Conservation (phyloP, 768 basidiomycete genomes). For the Boletus coccyginus region DNA sequence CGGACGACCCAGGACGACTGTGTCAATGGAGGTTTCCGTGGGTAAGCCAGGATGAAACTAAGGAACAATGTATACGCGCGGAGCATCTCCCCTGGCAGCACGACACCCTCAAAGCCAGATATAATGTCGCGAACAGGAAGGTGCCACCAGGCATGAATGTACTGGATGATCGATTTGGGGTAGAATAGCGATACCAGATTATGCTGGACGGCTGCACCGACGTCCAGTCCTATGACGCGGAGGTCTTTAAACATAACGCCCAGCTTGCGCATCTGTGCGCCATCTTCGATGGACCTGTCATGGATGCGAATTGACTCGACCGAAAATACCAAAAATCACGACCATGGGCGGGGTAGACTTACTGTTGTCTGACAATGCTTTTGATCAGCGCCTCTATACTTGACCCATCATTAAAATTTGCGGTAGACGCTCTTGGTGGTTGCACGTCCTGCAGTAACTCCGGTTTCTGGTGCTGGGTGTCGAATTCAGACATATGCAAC, state of each 20-base stretch:
- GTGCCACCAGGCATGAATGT: constrained; percentile 46
- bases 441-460: not conserved
- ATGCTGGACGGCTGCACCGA: constrained; percentile 41
- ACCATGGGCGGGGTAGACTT: not conserved
- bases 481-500: not conserved
- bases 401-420: not conserved
- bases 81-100: constrained; percentile 74
- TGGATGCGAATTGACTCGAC: not conserved
- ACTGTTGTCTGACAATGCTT: constrained; percentile 11
- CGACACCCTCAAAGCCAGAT: constrained; percentile 58
- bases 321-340: not conserved
- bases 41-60: not conserved
- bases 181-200: constrained; percentile 55
- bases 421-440: not conserved
- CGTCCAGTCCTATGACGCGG: constrained; percentile 48
- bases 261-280: constrained; percentile 38
- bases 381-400: constrained; percentile 17
- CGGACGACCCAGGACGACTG: constrained; percentile 83
- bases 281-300: constrained; percentile 33
- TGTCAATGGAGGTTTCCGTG: not conserved
- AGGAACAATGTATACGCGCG: constrained; percentile 43
- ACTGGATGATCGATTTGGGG: constrained; percentile 36
- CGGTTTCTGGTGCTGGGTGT: not conserved
- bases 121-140: constrained; percentile 66
- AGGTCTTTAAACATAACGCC: constrained; percentile 53